phyloP scores from a whole-genome alignment of 805 yeast species.

The Ogataea minuta region DNA sequence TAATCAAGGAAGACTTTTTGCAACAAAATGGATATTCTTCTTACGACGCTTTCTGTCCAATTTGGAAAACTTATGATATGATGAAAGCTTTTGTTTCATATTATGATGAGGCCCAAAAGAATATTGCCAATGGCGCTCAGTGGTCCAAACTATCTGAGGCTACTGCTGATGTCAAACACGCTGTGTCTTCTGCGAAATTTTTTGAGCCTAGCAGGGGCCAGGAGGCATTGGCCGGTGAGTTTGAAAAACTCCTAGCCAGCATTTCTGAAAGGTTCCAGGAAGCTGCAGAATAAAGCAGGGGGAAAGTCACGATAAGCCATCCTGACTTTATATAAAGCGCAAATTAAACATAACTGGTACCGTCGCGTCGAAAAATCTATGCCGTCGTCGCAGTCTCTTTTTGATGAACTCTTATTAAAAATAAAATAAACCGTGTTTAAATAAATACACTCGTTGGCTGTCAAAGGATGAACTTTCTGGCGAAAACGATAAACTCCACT shows the following conservation, averaged over 20 bases:
- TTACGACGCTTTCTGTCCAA: conserved; percentile 98
- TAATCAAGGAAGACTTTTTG: conserved; percentile 96
- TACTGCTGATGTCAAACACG: conserved; percentile 87
- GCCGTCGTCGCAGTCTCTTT: no score
- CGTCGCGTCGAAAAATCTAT: no score
- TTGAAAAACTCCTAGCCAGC: conserved; percentile 66
- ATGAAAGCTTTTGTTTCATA: conserved; percentile 92
- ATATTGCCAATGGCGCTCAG: conserved; percentile 86
- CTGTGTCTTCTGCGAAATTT: conserved; percentile 93
- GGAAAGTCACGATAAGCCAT: not conserved
- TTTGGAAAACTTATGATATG: conserved; percentile 98
- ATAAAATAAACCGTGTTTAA: no score
- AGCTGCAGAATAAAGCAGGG: conserved; percentile 68
- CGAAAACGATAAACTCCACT: conserved; percentile 54
- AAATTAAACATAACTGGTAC: no score
- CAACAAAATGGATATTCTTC: conserved; percentile 99
- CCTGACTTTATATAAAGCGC: no score
- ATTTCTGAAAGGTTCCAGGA: conserved; percentile 93
- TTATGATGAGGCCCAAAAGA: conserved; percentile 97
- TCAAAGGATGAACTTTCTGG: conserved; percentile 59
- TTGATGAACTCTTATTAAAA: no score
- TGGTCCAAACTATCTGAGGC: conserved; percentile 92
- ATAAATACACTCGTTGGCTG: no score
- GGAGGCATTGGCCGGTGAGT: conserved; percentile 70
- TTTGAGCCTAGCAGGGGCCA: conserved; percentile 93